phyloP scores from a whole-genome alignment of 2,329 filamentous ascomycete genomes.

The Hypoxylon rubiginosum region DNA sequence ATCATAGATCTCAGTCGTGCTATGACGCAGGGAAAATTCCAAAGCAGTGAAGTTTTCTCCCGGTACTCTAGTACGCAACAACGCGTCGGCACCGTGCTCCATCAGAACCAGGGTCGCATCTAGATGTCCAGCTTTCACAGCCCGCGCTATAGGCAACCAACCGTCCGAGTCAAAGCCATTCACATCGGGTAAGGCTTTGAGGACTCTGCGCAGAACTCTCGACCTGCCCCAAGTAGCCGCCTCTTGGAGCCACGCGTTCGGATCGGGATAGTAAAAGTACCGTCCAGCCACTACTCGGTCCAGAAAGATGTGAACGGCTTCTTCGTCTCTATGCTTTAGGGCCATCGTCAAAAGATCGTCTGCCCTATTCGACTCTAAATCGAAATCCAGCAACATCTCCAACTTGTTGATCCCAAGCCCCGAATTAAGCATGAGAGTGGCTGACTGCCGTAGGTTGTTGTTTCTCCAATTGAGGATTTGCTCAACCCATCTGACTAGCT shows the following conservation, averaged over 20 bases:
- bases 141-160: slow-evolving; percentile 6
- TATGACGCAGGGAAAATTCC: neutral
- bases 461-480: no score
- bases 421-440: no score
- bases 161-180: slow-evolving; percentile 8
- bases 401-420: neutral
- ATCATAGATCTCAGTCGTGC: neutral
- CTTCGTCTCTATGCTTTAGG: neutral
- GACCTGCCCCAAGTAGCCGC: slow-evolving; percentile 10
- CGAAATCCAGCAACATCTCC: neutral
- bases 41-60: neutral
- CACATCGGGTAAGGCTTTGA: slow-evolving; percentile 8
- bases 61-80: no score
- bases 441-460: no score
- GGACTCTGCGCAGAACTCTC: neutral
- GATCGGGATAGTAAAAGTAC: neutral
- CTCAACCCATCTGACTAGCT: neutral
- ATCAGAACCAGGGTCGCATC: neutral
- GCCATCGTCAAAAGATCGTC: neutral
- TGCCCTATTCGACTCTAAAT: neutral
- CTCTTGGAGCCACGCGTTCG: slow-evolving; percentile 15
- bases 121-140: neutral
- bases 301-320: neutral
- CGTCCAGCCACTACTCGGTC: neutral
- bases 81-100: slow-evolving; percentile 10